Evolutionary conservation across 2,329 filamentous ascomycete genomes (phyloP).

Genomic region (Stagonosporopsis tanaceti): DNA sequence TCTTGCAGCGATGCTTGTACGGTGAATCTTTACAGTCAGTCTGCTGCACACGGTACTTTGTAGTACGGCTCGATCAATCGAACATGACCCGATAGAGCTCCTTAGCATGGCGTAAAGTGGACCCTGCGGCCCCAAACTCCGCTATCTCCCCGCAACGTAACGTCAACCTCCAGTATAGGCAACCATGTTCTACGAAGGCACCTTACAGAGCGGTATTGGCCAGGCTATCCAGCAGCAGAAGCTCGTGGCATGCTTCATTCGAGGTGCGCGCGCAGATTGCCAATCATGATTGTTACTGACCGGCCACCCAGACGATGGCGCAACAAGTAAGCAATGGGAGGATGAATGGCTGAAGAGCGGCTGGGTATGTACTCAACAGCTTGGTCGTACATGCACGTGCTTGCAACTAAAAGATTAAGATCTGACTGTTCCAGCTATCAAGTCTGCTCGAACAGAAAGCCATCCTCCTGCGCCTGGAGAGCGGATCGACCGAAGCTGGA

Average conservation of each 20-base stretch:
- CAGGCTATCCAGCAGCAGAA: slow-evolving; percentile 78
- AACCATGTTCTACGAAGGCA: slow-evolving; percentile 81
- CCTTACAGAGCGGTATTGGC: slow-evolving; percentile 80
- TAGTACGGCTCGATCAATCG: background rate
- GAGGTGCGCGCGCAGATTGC: slow-evolving; percentile 59
- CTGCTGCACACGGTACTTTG: background rate
- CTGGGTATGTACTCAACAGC: slow-evolving; percentile 35
- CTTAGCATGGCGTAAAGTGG: slow-evolving; percentile 1
- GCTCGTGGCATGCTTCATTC: slow-evolving; percentile 84
- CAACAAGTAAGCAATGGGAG: slow-evolving; percentile 78
- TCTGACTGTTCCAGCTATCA: slow-evolving; percentile 41
- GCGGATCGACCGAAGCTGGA: slow-evolving; percentile 79
- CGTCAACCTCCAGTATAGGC: slow-evolving; percentile 1
- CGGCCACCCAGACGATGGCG: slow-evolving; percentile 65
- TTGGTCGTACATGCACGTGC: background rate
- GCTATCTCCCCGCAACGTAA: slow-evolving; percentile 18
- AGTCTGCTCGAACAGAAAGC: slow-evolving; percentile 67
- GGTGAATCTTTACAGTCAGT: background rate
- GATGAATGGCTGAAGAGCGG: slow-evolving; percentile 65
- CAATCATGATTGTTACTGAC: slow-evolving; percentile 5
- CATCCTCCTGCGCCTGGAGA: slow-evolving; percentile 73
- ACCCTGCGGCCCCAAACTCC: slow-evolving; percentile 11
- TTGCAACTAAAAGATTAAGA: too few relatives aligned
- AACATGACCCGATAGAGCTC: background rate
- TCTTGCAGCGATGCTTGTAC: slow-evolving; percentile 3